Conservation (phyloP, 345 rosid genomes). For the Clarkia xantiana region DNA sequence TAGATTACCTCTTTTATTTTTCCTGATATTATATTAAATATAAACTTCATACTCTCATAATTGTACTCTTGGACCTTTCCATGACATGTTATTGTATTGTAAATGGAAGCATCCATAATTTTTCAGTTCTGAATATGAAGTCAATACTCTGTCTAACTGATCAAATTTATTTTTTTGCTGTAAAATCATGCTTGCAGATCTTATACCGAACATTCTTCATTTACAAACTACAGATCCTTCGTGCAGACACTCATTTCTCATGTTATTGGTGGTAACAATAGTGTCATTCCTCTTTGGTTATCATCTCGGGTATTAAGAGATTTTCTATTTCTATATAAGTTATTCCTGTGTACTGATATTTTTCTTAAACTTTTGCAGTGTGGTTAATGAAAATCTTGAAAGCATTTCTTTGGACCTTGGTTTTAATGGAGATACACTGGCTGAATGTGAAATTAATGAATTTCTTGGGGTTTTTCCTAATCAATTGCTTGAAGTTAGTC, state of each 20-base stretch:
- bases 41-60: too few species aligned
- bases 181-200: conserved; percentile 29
- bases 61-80: too few species aligned
- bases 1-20: too few species aligned
- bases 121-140: too few species aligned
- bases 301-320: conserved; percentile 50
- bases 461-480: not conserved
- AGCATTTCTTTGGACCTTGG: conserved; percentile 79
- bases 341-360: not conserved
- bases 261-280: conserved; percentile 69
- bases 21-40: too few species aligned
- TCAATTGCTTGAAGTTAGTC: too few species aligned
- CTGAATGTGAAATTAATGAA: conserved; percentile 49
- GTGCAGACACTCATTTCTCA: conserved; percentile 68
- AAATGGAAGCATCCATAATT: too few species aligned
- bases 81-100: too few species aligned
- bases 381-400: conserved; percentile 93
- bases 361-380: conserved; percentile 26
- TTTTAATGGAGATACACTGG: conserved; percentile 72
- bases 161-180: conserved; percentile 1
- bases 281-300: conserved; percentile 82
- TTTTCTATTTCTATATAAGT: not conserved
- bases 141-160: conserved; percentile 2
- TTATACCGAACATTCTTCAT: conserved; percentile 22
- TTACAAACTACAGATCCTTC: conserved; percentile 56